Conservation (phyloP, 345 rosid genomes). For the Schrenkiella parvula region DNA sequence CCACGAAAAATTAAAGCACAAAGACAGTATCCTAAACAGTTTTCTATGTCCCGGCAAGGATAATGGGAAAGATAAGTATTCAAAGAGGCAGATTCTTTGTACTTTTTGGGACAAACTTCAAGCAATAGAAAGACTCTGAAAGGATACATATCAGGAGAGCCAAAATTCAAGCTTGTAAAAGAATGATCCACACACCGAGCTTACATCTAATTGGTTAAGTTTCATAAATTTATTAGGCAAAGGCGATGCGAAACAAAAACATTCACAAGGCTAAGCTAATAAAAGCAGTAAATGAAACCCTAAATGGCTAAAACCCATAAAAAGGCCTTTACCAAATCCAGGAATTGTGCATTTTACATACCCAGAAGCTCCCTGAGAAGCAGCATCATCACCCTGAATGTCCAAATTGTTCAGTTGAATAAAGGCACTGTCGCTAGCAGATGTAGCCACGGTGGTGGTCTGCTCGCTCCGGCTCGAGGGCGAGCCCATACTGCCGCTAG, state of each 20-base stretch:
- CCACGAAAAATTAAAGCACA: background rate
- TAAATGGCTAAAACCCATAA: background rate
- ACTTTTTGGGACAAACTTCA: background rate
- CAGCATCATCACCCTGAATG: conserved; percentile 91
- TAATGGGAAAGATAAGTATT: background rate
- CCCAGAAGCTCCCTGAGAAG: conserved; percentile 78
- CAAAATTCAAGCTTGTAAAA: background rate
- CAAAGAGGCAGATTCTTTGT: background rate
- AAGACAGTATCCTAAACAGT: background rate
- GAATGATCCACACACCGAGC: background rate
- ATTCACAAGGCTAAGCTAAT: background rate
- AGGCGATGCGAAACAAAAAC: background rate
- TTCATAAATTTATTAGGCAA: background rate
- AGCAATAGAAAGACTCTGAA: background rate
- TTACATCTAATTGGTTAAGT: background rate
- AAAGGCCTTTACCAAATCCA: conserved; percentile 2
- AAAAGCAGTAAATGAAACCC: conserved; percentile 17
- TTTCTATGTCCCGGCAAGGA: background rate
- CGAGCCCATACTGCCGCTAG: conserved; percentile 92
- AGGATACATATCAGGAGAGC: background rate
- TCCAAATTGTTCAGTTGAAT: conserved; percentile 69
- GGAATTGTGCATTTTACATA: conserved; percentile 26
- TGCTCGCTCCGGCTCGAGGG: conserved; percentile 85
- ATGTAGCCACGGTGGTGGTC: conserved; percentile 59
- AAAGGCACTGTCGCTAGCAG: conserved; percentile 66